A percentile compares a stretch with the other conserved stretches of the same genome.
These are phyloP conservation scores for Conticribra weissflogii DNA, from an alignment of 108 stramenopile species.

Conservation along the genomic window DNA sequence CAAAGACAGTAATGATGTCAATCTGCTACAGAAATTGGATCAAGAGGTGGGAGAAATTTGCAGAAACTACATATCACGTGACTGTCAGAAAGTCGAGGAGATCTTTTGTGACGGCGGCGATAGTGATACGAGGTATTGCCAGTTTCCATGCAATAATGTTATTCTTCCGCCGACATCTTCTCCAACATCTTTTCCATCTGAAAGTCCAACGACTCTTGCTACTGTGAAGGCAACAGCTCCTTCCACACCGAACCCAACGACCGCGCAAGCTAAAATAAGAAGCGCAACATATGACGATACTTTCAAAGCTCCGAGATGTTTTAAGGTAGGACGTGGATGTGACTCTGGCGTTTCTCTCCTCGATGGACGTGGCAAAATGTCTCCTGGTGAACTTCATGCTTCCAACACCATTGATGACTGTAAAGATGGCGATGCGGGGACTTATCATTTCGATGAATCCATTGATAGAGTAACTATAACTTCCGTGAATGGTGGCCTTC, in stretches of 20 bases:
- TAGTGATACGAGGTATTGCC: no score
- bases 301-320: constrained; percentile 10
- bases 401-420: constrained; percentile 25
- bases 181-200: not conserved
- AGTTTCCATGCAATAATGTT: no score
- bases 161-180: not conserved
- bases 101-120: no score
- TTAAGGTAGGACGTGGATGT: constrained; percentile 1
- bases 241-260: not conserved
- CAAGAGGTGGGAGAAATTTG: no score
- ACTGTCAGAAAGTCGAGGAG: no score
- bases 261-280: not conserved
- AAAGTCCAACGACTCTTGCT: not conserved
- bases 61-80: no score
- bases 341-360: constrained; percentile 15
- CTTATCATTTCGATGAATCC: constrained; percentile 29
- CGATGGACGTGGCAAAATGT: constrained; percentile 20
- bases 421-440: constrained; percentile 17
- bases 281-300: constrained; percentile 6
- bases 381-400: constrained; percentile 6
- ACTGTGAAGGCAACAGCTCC: no score
- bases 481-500: constrained; percentile 6
- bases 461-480: constrained; percentile 22
- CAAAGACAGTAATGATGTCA: no score
- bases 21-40: no score